Conservation (phyloP, 139 green algal genomes). For the Haematococcus sp. region DNA sequence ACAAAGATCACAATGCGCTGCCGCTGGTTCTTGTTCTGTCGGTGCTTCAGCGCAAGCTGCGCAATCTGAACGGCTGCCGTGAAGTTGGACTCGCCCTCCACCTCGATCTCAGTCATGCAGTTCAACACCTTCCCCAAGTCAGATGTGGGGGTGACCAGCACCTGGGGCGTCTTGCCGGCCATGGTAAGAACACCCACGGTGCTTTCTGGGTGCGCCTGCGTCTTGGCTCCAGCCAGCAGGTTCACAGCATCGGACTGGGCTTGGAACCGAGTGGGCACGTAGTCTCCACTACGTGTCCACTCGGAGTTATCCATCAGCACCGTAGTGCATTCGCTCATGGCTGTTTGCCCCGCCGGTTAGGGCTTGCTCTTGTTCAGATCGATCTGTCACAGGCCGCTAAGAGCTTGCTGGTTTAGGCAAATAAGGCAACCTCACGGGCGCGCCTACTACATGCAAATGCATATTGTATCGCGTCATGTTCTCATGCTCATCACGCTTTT, state of each 20-base stretch:
- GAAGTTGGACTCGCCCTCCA: constrained; percentile 86
- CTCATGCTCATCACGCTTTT: no score
- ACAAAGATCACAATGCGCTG: constrained; percentile 97
- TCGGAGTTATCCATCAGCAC: constrained; percentile 97
- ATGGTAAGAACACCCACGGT: constrained; percentile 98
- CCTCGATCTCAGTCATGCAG: constrained; percentile 79
- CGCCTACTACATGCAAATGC: no score
- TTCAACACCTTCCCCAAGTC: constrained; percentile 96
- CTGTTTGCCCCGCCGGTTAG: not conserved
- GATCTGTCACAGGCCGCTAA: no score
- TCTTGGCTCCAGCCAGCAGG: constrained; percentile 95
- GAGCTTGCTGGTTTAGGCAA: no score
- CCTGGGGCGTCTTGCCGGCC: constrained; percentile 86
- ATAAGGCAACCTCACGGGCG: no score
- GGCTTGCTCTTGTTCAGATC: not conserved
- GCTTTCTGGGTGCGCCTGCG: constrained; percentile 95
- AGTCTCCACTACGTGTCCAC: constrained; percentile 94
- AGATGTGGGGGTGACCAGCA: constrained; percentile 95
- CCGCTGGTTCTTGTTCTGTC: constrained; percentile 99
- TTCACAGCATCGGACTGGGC: constrained; percentile 97
- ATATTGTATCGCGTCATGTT: no score
- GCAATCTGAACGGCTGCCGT: constrained; percentile 89
- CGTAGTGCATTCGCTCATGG: constrained; percentile 77
- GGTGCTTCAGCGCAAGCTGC: constrained; percentile 97
- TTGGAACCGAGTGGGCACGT: constrained; percentile 88